A percentile compares a stretch with the other conserved stretches of the same genome.
phyloP scores from a whole-genome alignment of 164 flowering plant species.

The Stephania yunnanensis region DNA sequence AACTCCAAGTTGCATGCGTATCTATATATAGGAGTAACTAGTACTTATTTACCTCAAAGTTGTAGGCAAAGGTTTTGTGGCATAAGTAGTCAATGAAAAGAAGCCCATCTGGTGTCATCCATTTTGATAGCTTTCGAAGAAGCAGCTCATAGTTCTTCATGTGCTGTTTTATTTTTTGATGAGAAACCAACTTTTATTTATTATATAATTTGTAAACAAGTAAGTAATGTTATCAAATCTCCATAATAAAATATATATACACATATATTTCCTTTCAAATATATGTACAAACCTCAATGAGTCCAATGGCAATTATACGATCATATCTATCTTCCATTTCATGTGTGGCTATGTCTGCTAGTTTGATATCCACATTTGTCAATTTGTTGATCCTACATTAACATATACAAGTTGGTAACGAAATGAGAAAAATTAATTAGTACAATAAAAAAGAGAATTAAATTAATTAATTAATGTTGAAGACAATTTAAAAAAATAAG shows the following conservation, averaged over 20 bases:
- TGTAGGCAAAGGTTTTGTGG: constrained; percentile 18
- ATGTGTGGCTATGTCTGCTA: constrained; percentile 12
- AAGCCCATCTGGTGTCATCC: constrained; percentile 22
- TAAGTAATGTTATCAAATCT: too few relatives aligned
- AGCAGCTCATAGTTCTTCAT: constrained; percentile 21
- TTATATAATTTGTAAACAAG: too few relatives aligned
- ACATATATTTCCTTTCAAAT: neutral
- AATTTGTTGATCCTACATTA: constrained; percentile 6
- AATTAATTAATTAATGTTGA: neutral
- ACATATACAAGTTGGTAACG: too few relatives aligned
- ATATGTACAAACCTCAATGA: constrained; percentile 13
- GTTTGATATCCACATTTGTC: constrained; percentile 15
- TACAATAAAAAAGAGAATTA: too few relatives aligned
- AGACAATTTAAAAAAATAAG: neutral
- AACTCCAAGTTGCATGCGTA: too few relatives aligned
- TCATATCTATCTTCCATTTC: constrained; percentile 13
- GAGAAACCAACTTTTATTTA: neutral
- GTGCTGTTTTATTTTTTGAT: constrained; percentile 9
- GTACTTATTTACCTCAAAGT: constrained; percentile 11
- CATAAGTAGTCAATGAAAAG: constrained; percentile 21
- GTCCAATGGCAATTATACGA: constrained; percentile 9
- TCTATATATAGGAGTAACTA: too few relatives aligned
- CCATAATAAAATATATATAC: too few relatives aligned
- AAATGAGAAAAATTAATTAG: too few relatives aligned
- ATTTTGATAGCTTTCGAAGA: constrained; percentile 17